Evolutionary conservation across 176 grass and related monocot species (phyloP), one percentile per base, ranked within the genome.

Genomic region (Oropetium thomaeum): DNA sequence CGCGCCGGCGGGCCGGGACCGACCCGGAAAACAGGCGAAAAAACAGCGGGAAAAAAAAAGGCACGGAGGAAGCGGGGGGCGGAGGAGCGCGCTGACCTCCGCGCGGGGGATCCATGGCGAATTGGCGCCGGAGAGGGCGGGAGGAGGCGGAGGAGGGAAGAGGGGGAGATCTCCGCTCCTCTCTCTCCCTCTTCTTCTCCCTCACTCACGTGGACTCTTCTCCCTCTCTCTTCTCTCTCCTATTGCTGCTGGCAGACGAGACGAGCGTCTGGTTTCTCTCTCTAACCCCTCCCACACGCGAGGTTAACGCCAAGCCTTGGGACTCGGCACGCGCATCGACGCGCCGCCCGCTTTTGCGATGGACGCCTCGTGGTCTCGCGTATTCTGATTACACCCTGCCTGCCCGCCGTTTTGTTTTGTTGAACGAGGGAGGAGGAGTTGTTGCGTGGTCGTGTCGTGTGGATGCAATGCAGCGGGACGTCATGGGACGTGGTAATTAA

Each of bases 71-170:
- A 44, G 1, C 0, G 3, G 13, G n/a, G 32, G 0, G 5, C 7
- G 17, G 32, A 27, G 72, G 31, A 11, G 37, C 10, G 51, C 25
- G 73, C 85, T 87, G 74, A 87, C 85, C 85, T 78, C 31, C 61
- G 52, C 49, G 32, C 25, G 80, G 69, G 26, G 79, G 85, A 87
- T 87, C 85, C 85, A 87, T 87, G 68, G 74, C 74, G 71, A 54
- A 59, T 69, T 69, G 41, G 60, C 38, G 52, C 42, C 70, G 62
- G 37, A 2, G 70, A 13, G 35, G 37, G 11, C 48, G 69, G 38
- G 48, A 10, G 19, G 11, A 8, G 67, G 57, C 4, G 14, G 19
- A 42, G 12, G 26, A 5, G 15, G 40, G 48, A 11, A 26, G 25
- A 42, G 22, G 43, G 20, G 42, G 69, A 63, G 79, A 82, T 77